Evolutionary conservation across 2,329 filamentous ascomycete species (phyloP), one percentile per base, ranked within the genome.

Genomic region (Diaporthe eres): DNA sequence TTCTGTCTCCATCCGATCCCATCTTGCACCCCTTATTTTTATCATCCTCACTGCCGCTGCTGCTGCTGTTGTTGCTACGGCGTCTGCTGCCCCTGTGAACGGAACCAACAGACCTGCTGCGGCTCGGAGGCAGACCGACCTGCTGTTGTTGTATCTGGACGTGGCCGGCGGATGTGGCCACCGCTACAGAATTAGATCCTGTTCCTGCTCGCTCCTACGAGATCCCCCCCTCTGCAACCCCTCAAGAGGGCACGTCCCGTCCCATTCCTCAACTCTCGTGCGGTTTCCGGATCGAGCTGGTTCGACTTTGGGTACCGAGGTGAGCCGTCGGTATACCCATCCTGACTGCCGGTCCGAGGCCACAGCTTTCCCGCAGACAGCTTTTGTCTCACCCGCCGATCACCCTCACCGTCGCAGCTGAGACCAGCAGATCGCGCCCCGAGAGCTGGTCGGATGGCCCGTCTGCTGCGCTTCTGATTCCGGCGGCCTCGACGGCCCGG

Each of bases 161-260:
- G n/a, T 60, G 67, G 63, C 15, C 71, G 55, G 39, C 73, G 57
- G 65, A 76, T 67, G 57, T 65, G 71, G 61, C 63, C 75, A 65
- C 47, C 25, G 49, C 47, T 63, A 65, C 61, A 34, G 75, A 71
- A 61, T 71, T 76, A 74, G 75, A 74, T 68, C 49, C 75, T 37
- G 65, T 63, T 74, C 55, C 57, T 76, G 55, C 75, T 71, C 75
- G 34, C 71, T 76, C 75, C 71, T 58, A 44, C 71, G 63, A 74
- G 53, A 76, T 71, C 71, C 55, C 53, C 37, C 31, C 57, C 47
- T 65, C 42, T 25, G 44, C 60, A 31, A 31, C 25, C 34, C 13
- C 8, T 7, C 31, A 22, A 10, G 13, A 53, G 31, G 42, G 44
- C 65, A 53, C 61, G 47, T 53, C 65, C 65, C 34, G 28, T 44